Base-by-base conservation (phyloP, 164 flowering plant species). In the Kingdonia uniflora region DNA sequence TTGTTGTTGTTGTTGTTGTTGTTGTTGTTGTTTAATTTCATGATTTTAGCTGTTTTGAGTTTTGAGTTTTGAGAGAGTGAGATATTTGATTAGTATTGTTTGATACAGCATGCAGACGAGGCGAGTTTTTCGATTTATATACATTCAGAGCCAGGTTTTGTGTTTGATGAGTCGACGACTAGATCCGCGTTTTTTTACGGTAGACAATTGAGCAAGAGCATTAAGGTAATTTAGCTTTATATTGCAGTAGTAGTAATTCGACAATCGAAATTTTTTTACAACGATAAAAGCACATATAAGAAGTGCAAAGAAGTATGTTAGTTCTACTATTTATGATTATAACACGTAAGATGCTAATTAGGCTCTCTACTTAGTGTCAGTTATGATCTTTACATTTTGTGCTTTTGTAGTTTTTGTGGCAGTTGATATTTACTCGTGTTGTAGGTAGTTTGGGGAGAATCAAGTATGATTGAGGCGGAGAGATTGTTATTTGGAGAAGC, bases 401-500 rank as follows among this genome's bases (percentile, higher is more conserved):
- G 35, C 4, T 29, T n/a, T 29, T 29, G 8, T 29, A 3, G 35
- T 29, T 29, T 29, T 8, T 29, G 6, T 29, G 8, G 35, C 35
- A 29, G 35, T 29, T 29, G 35, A 29, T 29, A 29, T 29, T 29
- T 3, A 29, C 2, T 47, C 23, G 51, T 47, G 49, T 5, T 22
- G 29, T 53, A 92, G 99, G 99, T 92, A 40, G 72, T 19, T 14
- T 92, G 96, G 99, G 99, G 99, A 55, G 85, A 85, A 51, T 69
- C 94, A 7, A 88, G 82, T 71, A 88, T 88, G 99, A 84, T 92
- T 62, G 68, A 69, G 61, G 99, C 96, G 0, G 95, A 92, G 73
- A 76, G 81, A 63, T 69, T 87, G 68, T 68, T 92, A 49, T 61
- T 92, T 38, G 82, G 51, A 19, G 72, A 70, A 50, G 96, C 99